Evolutionary conservation across 176 grass and related monocot genomes (phyloP).

Genomic region (Leersia perrieri): DNA sequence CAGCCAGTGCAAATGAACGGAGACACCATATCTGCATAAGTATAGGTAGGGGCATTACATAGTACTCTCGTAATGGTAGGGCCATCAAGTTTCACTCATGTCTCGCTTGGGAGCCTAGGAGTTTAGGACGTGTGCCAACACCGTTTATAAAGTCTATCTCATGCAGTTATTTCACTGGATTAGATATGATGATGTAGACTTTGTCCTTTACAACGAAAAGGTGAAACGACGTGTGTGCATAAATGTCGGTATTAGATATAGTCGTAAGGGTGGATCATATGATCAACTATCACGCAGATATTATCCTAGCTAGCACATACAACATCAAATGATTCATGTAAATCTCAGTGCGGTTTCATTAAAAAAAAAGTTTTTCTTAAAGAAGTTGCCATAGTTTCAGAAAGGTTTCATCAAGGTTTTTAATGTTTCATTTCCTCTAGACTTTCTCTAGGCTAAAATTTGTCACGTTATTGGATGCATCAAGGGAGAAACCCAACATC

Average conservation of each 20-base stretch:
- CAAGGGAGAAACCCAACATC: neutral
- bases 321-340: neutral
- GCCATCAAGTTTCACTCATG: too few species aligned
- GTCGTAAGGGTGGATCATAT: neutral
- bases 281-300: neutral
- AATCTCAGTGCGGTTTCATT: neutral
- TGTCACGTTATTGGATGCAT: neutral
- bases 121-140: too few species aligned
- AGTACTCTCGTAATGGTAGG: too few species aligned
- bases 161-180: too few species aligned
- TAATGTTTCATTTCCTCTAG: neutral
- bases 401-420: neutral
- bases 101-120: too few species aligned
- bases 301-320: neutral
- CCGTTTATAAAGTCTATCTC: too few species aligned
- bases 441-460: neutral
- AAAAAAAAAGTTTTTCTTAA: neutral
- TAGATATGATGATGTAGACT: neutral
- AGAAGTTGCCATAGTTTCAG: neutral
- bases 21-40: too few species aligned
- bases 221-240: neutral
- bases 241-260: too few species aligned
- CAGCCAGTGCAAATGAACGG: too few species aligned
- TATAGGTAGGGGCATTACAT: too few species aligned
- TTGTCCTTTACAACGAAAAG: neutral